phyloP scores from a whole-genome alignment of 306 rosid genomes.

The Comarum palustre region DNA sequence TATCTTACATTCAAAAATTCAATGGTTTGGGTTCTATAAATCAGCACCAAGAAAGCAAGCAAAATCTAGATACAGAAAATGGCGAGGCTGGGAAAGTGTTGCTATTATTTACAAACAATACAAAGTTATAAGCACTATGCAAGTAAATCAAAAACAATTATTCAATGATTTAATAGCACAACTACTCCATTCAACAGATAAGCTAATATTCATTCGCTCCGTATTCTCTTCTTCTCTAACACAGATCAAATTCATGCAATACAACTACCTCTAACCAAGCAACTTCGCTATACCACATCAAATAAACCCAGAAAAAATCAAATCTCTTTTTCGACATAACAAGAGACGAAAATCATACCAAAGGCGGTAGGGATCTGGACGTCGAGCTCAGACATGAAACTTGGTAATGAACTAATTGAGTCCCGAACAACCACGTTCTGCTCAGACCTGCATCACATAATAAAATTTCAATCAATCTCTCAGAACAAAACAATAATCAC shows the following conservation, averaged over 20 bases:
- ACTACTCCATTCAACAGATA: no score
- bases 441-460: conserved; percentile 38
- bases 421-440: conserved; percentile 35
- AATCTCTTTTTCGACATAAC: background rate
- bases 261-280: background rate
- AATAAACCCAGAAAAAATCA: background rate
- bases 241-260: background rate
- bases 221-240: no score
- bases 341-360: conserved; percentile 31
- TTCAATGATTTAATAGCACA: no score
- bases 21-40: no score
- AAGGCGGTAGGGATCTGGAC: conserved; percentile 64
- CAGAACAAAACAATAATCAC: background rate
- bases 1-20: no score
- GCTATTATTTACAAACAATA: no score
- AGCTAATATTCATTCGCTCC: no score
- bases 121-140: no score
- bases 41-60: no score
- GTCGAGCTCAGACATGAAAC: conserved; percentile 83
- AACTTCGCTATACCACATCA: background rate
- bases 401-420: conserved; percentile 32
- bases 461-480: background rate
- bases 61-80: no score
- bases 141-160: no score
- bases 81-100: no score